These are phyloP conservation scores for Digitaria exilis DNA, from an alignment of 202 grass and related monocot genomes.

Conservation along the genomic window DNA sequence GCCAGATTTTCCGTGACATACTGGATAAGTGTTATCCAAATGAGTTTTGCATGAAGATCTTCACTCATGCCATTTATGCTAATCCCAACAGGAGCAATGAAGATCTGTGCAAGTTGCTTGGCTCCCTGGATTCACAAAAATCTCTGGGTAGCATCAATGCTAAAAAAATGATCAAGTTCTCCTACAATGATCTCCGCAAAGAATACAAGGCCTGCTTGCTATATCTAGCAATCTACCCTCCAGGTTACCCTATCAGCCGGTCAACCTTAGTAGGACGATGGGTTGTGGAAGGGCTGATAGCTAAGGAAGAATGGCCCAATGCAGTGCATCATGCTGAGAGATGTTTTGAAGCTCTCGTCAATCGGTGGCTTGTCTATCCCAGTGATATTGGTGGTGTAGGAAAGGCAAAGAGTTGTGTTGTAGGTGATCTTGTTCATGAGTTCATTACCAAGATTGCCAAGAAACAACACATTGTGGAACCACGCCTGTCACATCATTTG, in stretches of 20 bases:
- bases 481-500: background rate
- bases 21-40: background rate
- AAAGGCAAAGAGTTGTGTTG: background rate
- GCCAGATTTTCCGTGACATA: background rate
- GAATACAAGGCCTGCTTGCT: background rate
- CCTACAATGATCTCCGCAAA: background rate
- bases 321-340: background rate
- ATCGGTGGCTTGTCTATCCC: background rate
- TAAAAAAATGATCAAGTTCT: background rate
- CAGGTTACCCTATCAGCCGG: background rate
- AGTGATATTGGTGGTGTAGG: background rate
- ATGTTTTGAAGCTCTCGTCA: background rate
- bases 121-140: background rate
- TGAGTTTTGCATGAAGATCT: conserved; percentile 34
- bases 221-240: background rate
- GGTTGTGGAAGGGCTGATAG: background rate
- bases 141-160: background rate
- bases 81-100: background rate
- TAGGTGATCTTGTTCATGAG: background rate
- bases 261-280: background rate
- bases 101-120: background rate
- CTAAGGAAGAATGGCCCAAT: background rate
- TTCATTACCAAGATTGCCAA: conserved; percentile 1
- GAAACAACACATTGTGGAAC: background rate
- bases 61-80: background rate